Base-by-base conservation (phyloP, 148 eudicot genomes). In the Diospyros lotus region DNA sequence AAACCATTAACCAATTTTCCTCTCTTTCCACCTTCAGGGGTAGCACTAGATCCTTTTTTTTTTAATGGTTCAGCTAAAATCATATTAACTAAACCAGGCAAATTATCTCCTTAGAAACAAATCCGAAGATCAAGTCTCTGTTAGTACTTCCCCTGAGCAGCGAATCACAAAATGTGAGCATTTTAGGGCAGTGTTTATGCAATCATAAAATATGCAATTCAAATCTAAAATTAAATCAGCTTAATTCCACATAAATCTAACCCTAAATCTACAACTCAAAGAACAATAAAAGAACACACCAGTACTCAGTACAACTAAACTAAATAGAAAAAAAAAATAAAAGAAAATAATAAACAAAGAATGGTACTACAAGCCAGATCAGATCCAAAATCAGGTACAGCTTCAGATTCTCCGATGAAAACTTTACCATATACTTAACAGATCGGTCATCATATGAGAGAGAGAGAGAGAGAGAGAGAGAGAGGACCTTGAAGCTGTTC, bases 401-500 rank as follows among this genome's bases (percentile, higher is more conserved):
- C 69, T 69, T 52, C 17, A 48, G 41, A 17, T 67, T 6, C 71
- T 48, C 63, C 65, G 69, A 75, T 50, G 28, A 28, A 28, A 28
- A 28, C 28, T 28, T 28, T 28, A 28, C 28, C 28, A 28, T 42
- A 45, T 45, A n/a, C 39, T n/a, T 10, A 9, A 68, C 74, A 76
- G 79, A 76, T 76, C 79, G 40, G 54, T 4, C 18, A 44, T 38
- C 2, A 70, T 38, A 43, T 4, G 6, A 52, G 52, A 15, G 6
- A 8, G 56, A 42, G 6, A 6, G 71, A 28, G 28, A 75, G 17
- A 61, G 46, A 11, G 2, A 76, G 56, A 6, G 10, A 71, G 77
- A 39, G 39, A 82, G 72, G 40, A 90, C 98, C 98, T 87, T 71
- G 73, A 89, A 91, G 65, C 90, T 81, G 52, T 75, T 77, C 84